Conservation (phyloP, 2,329 filamentous ascomycete genomes). For the Stromatinia cepivora region DNA sequence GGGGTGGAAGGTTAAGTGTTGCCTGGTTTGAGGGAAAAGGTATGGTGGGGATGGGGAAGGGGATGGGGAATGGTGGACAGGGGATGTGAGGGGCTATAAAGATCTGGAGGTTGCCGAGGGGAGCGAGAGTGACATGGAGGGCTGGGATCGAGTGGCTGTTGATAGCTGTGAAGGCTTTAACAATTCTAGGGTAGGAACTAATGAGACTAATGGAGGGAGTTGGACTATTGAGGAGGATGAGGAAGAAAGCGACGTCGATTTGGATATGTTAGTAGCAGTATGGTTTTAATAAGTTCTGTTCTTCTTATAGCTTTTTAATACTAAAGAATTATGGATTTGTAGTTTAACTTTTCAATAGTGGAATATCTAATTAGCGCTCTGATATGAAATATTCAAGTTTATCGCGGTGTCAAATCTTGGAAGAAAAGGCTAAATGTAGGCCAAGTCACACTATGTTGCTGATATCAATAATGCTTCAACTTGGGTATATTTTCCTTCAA, state of each 20-base stretch:
- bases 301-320: constrained; percentile 9
- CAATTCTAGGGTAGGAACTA: background rate
- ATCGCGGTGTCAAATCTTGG: too few relatives aligned
- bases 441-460: background rate
- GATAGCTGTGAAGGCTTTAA: background rate
- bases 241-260: background rate
- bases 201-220: background rate
- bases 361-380: background rate
- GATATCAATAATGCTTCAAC: background rate
- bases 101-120: background rate
- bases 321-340: background rate
- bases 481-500: background rate
- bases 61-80: background rate
- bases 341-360: background rate
- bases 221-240: background rate
- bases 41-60: constrained; percentile 8
- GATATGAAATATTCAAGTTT: background rate
- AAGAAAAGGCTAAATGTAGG: background rate
- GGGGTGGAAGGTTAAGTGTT: constrained; percentile 1
- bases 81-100: background rate
- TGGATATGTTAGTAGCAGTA: constrained; percentile 23
- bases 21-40: constrained; percentile 2
- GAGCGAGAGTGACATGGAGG: constrained; percentile 7
- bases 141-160: constrained; percentile 1
- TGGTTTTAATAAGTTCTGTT: constrained; percentile 15